Base-by-base conservation (phyloP, 805 yeast species). In the Suhomyces emberorum region DNA sequence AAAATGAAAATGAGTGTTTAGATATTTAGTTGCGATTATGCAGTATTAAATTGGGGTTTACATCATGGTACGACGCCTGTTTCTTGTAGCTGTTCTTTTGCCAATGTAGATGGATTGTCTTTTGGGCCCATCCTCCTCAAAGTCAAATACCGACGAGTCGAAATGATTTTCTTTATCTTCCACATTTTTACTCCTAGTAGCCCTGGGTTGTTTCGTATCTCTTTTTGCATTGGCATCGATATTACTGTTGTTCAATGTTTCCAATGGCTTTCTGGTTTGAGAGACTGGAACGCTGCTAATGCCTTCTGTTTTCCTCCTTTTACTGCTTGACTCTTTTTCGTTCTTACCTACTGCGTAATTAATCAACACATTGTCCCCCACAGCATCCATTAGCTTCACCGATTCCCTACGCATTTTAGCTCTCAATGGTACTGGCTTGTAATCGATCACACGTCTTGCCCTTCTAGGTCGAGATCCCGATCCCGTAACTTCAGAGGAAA, bases 1-100 rank as follows among this genome's bases (percentile, higher is more conserved):
- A 85, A 83, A 48, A 93, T 93, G 99, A 83, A 86, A 50, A 93
- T 93, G 98, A 88, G 97, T 57, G 98, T 93, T 19, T 93, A 69
- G n/a, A n/a, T n/a, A n/a, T n/a, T n/a, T n/a, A n/a, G n/a, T n/a
- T n/a, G n/a, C n/a, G n/a, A n/a, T n/a, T n/a, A n/a, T n/a, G n/a
- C n/a, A n/a, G n/a, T 20, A 20, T 20, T 20, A 20, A 20, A 7
- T 9, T 20, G 7, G 22, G 9, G 9, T 20, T 23, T 32, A 28
- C 30, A 30, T 21, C 28, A 33, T 29, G 14, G 37, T 35, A 24
- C 28, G 43, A 32, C 30, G 36, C 14, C 38, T 40, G 18, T 36
- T 39, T 15, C 41, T 34, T 3, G 30, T 41, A n/a, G 61, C 62
- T 4, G 33, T 33, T 18, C 28, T 34, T 11, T n/a, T 38, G 14